Percentiles rank a stretch among this genome's conserved stretches.
Conservation (phyloP, 768 basidiomycete species). For the Lactarius deliciosus region DNA sequence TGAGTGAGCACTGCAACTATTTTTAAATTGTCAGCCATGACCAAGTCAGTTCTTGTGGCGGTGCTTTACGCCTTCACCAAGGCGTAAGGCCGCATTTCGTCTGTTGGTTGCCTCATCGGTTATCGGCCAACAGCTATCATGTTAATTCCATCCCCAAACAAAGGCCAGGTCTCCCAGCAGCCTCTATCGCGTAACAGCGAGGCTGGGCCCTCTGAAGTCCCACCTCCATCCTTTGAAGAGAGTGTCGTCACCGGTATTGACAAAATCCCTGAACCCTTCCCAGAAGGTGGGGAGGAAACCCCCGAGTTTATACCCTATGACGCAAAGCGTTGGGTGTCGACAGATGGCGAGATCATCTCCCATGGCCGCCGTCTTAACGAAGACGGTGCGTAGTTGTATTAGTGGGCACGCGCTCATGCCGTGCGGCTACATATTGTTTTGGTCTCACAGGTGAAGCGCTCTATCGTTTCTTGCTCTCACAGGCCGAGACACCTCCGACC, state of each 20-base stretch:
- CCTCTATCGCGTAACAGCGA: conserved; percentile 6
- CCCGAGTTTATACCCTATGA: conserved; percentile 63
- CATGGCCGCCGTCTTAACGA: conserved; percentile 68
- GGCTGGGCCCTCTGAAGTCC: conserved; percentile 17
- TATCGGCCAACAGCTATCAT: not conserved
- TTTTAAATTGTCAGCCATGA: too few relatives aligned
- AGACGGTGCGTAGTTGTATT: conserved; percentile 46
- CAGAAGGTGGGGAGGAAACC: conserved; percentile 42
- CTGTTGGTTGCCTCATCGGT: not conserved
- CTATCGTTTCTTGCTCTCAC: conserved; percentile 68
- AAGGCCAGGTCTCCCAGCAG: not conserved
- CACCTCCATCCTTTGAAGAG: conserved; percentile 30
- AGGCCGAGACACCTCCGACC: conserved; percentile 47
- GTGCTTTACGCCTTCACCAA: too few relatives aligned
- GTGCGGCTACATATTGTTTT: not conserved
- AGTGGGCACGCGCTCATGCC: conserved; percentile 14
- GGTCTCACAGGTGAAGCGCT: conserved; percentile 58
- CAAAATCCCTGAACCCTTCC: conserved; percentile 31
- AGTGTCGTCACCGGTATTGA: conserved; percentile 33
- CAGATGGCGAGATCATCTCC: conserved; percentile 55
- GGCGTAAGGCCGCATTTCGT: not conserved
- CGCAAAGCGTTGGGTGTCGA: conserved; percentile 55
- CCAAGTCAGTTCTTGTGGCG: too few relatives aligned
- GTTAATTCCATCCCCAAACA: conserved; percentile 1
- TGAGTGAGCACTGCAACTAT: not conserved